Conservation (phyloP, 306 rosid genomes). For the Mimosa pudica region DNA sequence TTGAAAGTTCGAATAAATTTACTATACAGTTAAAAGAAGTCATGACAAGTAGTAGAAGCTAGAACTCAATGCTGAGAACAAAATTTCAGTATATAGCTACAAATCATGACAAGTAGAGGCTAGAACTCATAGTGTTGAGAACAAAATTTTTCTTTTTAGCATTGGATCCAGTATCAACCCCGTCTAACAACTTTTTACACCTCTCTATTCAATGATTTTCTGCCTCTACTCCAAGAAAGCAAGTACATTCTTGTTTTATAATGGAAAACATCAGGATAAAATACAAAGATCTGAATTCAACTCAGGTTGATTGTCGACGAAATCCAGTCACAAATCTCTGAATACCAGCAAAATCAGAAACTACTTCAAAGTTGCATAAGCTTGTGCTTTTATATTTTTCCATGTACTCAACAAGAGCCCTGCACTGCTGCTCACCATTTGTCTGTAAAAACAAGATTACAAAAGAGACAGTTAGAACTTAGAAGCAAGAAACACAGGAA, state of each 20-base stretch:
- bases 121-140: neutral
- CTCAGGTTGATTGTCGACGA: slow-evolving; percentile 38
- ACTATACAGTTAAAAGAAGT: neutral
- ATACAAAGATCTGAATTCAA: neutral
- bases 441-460: slow-evolving; percentile 56
- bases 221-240: neutral
- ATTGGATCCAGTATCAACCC: neutral
- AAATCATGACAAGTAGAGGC: neutral
- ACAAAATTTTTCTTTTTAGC: neutral
- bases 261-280: neutral
- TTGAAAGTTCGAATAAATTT: neutral
- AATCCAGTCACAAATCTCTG: slow-evolving; percentile 80
- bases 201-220: neutral
- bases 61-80: neutral
- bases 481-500: slow-evolving; percentile 31
- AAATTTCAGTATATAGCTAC: neutral
- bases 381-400: slow-evolving; percentile 49
- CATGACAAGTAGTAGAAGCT: neutral
- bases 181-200: neutral
- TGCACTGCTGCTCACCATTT: slow-evolving; percentile 83
- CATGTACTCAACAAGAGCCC: slow-evolving; percentile 63
- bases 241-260: neutral
- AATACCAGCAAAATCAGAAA: slow-evolving; percentile 69
- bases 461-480: slow-evolving; percentile 35
- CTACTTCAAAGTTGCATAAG: slow-evolving; percentile 57